A percentile compares a stretch with the other conserved stretches of the same genome.
These are phyloP conservation scores for Penicillium sp. DNA, from an alignment of 2,329 filamentous ascomycete species.

Conservation along the genomic window DNA sequence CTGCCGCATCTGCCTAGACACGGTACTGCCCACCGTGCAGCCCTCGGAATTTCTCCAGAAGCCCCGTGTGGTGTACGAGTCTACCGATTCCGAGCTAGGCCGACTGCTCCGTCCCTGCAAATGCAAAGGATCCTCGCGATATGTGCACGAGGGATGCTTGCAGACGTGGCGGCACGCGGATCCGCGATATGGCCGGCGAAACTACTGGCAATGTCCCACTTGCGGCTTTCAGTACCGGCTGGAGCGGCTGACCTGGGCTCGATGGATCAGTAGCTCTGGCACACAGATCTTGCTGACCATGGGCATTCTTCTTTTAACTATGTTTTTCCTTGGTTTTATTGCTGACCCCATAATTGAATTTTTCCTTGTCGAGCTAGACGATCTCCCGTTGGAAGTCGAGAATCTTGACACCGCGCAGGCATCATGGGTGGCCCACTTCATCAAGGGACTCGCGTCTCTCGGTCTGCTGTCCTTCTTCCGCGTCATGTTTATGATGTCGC, in stretches of 20 bases:
- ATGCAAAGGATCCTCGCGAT: constrained; percentile 91
- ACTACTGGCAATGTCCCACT: constrained; percentile 86
- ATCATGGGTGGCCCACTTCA: constrained; percentile 80
- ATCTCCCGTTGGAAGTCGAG: constrained; percentile 54
- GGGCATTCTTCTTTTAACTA: constrained; percentile 67
- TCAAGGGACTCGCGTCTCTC: constrained; percentile 87
- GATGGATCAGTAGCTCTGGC: constrained; percentile 67
- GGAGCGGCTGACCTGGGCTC: constrained; percentile 74
- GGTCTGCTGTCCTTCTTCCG: constrained; percentile 86
- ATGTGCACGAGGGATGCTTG: constrained; percentile 91
- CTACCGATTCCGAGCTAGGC: constrained; percentile 72
- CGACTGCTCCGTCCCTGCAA: constrained; percentile 86
- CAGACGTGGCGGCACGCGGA: constrained; percentile 79
- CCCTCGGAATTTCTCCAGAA: constrained; percentile 60
- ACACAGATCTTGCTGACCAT: constrained; percentile 73
- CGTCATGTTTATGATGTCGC: constrained; percentile 71
- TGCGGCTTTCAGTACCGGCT: constrained; percentile 83
- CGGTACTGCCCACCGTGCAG: constrained; percentile 64
- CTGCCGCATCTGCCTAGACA: constrained; percentile 89
- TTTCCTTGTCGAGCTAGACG: constrained; percentile 77
- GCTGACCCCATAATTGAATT: constrained; percentile 91
- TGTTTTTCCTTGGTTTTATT: constrained; percentile 86
- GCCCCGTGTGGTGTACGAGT: constrained; percentile 69
- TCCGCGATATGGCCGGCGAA: constrained; percentile 64
- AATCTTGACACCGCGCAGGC: constrained; percentile 52